Base-by-base conservation (phyloP, 139 green algal species). In the Trebouxia sp. region DNA sequence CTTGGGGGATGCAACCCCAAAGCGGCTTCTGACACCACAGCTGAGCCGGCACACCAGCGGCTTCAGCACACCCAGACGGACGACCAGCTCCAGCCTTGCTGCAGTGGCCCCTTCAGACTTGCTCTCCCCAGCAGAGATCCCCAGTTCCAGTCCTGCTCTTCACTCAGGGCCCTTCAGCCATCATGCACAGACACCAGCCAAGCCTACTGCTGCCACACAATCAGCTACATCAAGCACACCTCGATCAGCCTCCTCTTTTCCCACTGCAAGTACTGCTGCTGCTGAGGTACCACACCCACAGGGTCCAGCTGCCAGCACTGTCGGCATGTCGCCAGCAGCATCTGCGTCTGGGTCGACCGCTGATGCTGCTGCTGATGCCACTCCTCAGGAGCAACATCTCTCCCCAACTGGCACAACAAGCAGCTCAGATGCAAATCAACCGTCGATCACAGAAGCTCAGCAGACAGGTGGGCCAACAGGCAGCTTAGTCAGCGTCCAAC, bases 1-100 rank as follows among this genome's bases (percentile, higher is more conserved):
- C 4, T 58, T 93, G 53, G 83, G 87, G 30, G 45, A 62, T 28
- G 70, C 56, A 43, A 80, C 69, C 0, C 78, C 72, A 50, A 80
- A 55, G 48, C 58, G 58, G 42, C 48, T 84, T 39, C 41, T 77
- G 12, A 77, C 69, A 14, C 41, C 41, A 9, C 69, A 77, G 69
- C 69, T 37, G 39, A 77, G 69, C 69, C 37, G 69, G n/a, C 39
- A n/a, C 35, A 72, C 35, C 32, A 72, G 62, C 24, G 62, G 32
- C 10, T 30, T 42, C 62, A 72, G 62, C 62, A 72, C 62, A 42
- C 62, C 62, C 37, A 43, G 62, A 37, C 62, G 62, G 10, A 72
- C n/a, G n/a, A n/a, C 62, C 14, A 72, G 35, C 32, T 72, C 62
- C 28, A 35, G 62, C 26, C 35, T 72, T 35, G 62, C 11, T 26